These are phyloP conservation scores for Aschersonia sp. DNA, from an alignment of 2,329 filamentous ascomycete species.

Conservation along the genomic window DNA sequence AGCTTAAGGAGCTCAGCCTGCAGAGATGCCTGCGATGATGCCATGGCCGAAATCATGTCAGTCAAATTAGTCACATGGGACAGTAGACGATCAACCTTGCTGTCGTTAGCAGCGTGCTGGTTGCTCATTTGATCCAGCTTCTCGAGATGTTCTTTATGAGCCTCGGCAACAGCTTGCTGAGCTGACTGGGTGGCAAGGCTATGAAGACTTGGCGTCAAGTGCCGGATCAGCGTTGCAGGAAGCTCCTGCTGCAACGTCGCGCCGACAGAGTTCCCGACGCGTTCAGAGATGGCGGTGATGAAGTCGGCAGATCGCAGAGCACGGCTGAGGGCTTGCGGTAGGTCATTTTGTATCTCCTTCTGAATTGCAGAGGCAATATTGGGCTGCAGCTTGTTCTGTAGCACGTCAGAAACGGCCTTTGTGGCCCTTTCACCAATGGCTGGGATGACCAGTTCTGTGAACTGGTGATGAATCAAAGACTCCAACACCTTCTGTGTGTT, in stretches of 20 bases:
- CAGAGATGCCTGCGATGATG: slow-evolving; percentile 51
- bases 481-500: slow-evolving; percentile 59
- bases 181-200: slow-evolving; percentile 50
- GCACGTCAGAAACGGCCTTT: slow-evolving; percentile 54
- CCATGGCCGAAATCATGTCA: slow-evolving; percentile 57
- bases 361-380: slow-evolving; percentile 53
- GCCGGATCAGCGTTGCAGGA: slow-evolving; percentile 41
- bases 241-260: slow-evolving; percentile 58
- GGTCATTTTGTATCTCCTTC: slow-evolving; percentile 54
- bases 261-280: slow-evolving; percentile 51
- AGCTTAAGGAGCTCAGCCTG: slow-evolving; percentile 49
- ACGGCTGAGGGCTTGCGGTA: slow-evolving; percentile 46
- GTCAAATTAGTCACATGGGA: slow-evolving; percentile 51
- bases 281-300: slow-evolving; percentile 53
- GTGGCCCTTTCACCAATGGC: slow-evolving; percentile 53
- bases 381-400: slow-evolving; percentile 52
- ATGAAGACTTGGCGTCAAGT: slow-evolving; percentile 52
- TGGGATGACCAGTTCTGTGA: slow-evolving; percentile 63
- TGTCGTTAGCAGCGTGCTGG: slow-evolving; percentile 33
- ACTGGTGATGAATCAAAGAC: slow-evolving; percentile 61
- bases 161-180: slow-evolving; percentile 51
- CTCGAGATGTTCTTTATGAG: slow-evolving; percentile 46
- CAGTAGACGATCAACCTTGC: slow-evolving; percentile 62
- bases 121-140: slow-evolving; percentile 35
- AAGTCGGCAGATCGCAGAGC: slow-evolving; percentile 58